Conservation (phyloP, 2,329 filamentous ascomycete species). For the Colletotrichum orbiculare region DNA sequence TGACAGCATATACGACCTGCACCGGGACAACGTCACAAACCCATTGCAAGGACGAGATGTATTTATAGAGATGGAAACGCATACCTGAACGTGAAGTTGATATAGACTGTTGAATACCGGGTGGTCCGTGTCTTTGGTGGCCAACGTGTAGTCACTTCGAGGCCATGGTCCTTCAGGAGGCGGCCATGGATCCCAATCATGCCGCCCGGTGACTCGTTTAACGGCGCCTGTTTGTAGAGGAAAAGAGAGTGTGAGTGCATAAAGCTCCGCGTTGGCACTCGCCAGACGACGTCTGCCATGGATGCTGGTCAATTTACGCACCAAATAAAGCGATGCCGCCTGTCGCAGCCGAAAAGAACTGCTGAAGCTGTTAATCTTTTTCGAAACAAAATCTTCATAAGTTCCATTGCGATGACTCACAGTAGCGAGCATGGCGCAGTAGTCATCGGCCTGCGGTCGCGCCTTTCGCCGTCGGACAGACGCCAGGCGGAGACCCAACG, state of each 20-base stretch:
- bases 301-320: neutral
- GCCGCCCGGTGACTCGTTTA: conserved; percentile 8
- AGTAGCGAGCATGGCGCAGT: conserved; percentile 14
- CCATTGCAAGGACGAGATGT: no score
- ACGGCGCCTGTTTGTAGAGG: neutral
- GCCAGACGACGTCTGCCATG: neutral
- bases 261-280: neutral
- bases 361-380: neutral
- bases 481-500: conserved; percentile 9
- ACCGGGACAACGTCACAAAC: neutral
- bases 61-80: no score
- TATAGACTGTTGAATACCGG: conserved; percentile 1
- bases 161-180: conserved; percentile 23
- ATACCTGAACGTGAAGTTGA: neutral
- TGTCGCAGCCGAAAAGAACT: conserved; percentile 8
- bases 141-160: conserved; percentile 4
- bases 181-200: conserved; percentile 26
- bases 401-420: neutral
- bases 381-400: neutral
- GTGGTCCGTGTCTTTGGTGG: conserved; percentile 15
- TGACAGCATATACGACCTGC: conserved; percentile 4
- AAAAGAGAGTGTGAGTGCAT: neutral
- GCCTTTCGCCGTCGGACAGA: conserved; percentile 10
- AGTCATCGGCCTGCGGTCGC: conserved; percentile 13
- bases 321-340: conserved; percentile 5